These are phyloP conservation scores for Tulasnella calospora DNA, from an alignment of 768 basidiomycete species.

Conservation along the genomic window DNA sequence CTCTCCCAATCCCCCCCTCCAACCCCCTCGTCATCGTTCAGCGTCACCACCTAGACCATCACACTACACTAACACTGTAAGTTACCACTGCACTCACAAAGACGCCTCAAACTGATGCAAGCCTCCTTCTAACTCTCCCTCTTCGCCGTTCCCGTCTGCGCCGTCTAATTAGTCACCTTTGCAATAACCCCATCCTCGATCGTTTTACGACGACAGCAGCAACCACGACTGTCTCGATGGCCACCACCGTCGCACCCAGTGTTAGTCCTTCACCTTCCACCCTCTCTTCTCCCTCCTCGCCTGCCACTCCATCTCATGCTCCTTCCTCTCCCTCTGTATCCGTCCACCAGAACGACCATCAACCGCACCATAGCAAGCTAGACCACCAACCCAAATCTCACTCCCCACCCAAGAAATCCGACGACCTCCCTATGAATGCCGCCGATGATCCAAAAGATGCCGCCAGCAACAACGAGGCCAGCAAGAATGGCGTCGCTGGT, in stretches of 20 bases:
- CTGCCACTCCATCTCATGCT: not conserved
- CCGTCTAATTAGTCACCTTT: conserved; percentile 5
- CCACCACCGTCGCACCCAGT: not conserved
- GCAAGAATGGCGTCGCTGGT: not conserved
- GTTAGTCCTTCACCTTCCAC: conserved; percentile 6
- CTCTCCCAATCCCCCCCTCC: not conserved
- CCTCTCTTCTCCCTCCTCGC: not conserved
- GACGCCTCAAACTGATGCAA: not conserved
- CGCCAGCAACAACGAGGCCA: not conserved
- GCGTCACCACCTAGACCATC: not conserved
- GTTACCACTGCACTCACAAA: not conserved
- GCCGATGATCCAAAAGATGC: not conserved
- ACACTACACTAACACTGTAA: not conserved
- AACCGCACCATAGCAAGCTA: not conserved
- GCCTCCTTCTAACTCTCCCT: not conserved
- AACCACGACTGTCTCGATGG: not conserved
- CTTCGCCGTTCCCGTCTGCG: not conserved
- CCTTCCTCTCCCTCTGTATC: not conserved
- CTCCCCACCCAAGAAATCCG: not conserved
- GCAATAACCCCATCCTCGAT: not conserved
- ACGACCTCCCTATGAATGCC: not conserved
- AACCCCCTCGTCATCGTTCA: not conserved
- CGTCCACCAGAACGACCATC: not conserved
- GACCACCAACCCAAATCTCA: not conserved
- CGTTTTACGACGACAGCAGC: not conserved